Conservation (phyloP, 345 rosid genomes). For the Lumnitzera racemosa region DNA sequence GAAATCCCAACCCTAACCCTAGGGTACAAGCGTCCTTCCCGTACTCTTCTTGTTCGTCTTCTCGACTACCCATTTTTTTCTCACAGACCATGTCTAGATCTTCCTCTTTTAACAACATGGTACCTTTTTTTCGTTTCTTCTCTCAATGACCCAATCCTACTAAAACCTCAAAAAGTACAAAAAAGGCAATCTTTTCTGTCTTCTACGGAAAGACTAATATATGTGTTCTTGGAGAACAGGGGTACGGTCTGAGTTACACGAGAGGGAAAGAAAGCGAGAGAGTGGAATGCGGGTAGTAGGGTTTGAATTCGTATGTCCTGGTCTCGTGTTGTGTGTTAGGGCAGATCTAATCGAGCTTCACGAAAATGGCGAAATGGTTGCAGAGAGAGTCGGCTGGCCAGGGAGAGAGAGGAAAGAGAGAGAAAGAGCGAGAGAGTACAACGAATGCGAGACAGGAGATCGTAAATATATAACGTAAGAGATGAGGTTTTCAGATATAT, state of each 20-base stretch:
- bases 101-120: slow-evolving; percentile 7
- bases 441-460: too few species aligned
- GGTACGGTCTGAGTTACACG: background rate
- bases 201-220: background rate
- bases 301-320: too few species aligned
- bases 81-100: background rate
- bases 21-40: slow-evolving; percentile 10
- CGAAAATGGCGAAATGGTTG: too few species aligned
- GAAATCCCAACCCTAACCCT: slow-evolving; percentile 13
- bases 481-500: too few species aligned
- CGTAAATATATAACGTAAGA: too few species aligned
- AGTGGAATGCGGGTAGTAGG: too few species aligned
- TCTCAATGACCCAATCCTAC: too few species aligned
- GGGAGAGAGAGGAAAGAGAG: too few species aligned
- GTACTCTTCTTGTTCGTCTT: slow-evolving; percentile 38
- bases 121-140: background rate
- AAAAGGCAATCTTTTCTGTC: background rate
- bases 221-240: background rate
- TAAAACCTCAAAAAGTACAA: background rate
- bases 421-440: too few species aligned
- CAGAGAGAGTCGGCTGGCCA: too few species aligned
- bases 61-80: background rate
- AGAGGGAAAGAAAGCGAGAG: background rate
- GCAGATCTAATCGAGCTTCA: too few species aligned
- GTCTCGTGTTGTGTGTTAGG: too few species aligned